Percentiles rank a stretch among this genome's conserved stretches.
phyloP scores from a whole-genome alignment of 2,329 filamentous ascomycete species.

The Trichoderma afroharzianum region DNA sequence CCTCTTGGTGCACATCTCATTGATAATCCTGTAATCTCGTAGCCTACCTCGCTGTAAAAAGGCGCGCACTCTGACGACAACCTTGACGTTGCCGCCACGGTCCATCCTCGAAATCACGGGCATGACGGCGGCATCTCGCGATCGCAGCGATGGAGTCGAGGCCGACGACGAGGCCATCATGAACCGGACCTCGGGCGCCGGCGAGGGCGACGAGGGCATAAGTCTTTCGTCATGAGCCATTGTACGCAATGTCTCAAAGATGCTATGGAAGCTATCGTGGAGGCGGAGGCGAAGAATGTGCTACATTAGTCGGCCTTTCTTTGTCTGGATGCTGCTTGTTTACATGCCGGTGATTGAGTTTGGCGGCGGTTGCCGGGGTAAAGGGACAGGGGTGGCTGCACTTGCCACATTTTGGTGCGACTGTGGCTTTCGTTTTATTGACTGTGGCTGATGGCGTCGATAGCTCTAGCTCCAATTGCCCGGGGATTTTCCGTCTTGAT shows the following conservation, averaged over 20 bases:
- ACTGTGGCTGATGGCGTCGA: neutral
- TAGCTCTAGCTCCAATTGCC: neutral
- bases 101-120: conserved; percentile 55
- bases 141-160: conserved; percentile 74
- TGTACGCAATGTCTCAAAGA: conserved; percentile 38
- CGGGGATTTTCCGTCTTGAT: neutral
- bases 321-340: neutral
- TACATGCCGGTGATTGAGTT: neutral
- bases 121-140: conserved; percentile 62
- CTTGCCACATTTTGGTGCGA: neutral
- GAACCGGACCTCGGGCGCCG: conserved; percentile 29
- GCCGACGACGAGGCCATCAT: conserved; percentile 64
- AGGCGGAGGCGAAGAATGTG: conserved; percentile 40
- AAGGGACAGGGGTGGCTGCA: neutral
- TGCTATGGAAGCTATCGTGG: conserved; percentile 37
- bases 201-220: conserved; percentile 42
- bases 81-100: conserved; percentile 71
- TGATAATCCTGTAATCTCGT: neutral
- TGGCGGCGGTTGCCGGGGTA: conserved; percentile 12
- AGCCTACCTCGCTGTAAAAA: conserved; percentile 73
- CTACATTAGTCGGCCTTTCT: conserved; percentile 31
- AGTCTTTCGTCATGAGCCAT: conserved; percentile 44
- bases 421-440: conserved; percentile 11
- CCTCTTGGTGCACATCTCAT: neutral
- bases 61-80: conserved; percentile 75